Evolutionary conservation across 257 asterid genomes (phyloP).

Genomic region (Solanum dulcamara): DNA sequence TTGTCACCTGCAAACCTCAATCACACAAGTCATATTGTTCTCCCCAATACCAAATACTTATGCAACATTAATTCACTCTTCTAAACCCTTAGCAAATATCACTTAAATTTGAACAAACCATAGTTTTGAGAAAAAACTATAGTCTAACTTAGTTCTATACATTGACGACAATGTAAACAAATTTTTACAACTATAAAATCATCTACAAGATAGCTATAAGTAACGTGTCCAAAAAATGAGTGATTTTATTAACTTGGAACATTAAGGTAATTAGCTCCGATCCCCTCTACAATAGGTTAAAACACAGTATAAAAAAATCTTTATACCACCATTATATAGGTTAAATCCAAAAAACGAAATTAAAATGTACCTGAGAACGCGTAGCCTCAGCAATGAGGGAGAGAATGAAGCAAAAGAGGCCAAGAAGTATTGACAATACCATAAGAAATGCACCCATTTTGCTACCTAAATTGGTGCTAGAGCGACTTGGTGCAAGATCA

Average conservation of each 20-base stretch:
- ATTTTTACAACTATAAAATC: neutral
- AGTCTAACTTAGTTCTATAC: neutral
- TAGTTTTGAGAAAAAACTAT: neutral
- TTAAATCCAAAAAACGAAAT: too few relatives aligned
- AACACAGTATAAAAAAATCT: neutral
- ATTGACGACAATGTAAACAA: neutral
- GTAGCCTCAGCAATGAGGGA: conserved; percentile 71
- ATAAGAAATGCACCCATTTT: conserved; percentile 65
- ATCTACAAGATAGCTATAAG: neutral
- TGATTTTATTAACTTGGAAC: neutral
- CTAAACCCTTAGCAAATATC: neutral
- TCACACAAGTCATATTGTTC: neutral
- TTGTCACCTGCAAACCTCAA: conserved; percentile 29
- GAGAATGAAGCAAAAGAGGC: conserved; percentile 74
- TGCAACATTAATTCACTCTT: neutral
- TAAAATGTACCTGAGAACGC: conserved; percentile 45
- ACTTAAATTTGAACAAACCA: neutral
- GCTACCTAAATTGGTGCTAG: conserved; percentile 47
- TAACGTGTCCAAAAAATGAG: neutral
- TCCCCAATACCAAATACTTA: neutral
- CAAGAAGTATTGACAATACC: conserved; percentile 51
- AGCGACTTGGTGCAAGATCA: conserved; percentile 59
- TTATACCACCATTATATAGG: neutral
- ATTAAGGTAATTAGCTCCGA: neutral
- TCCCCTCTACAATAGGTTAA: neutral